Percentiles rank a stretch among this genome's conserved stretches.
phyloP scores from a whole-genome alignment of 2,329 filamentous ascomycete genomes.

The Pezicula radicicola region DNA sequence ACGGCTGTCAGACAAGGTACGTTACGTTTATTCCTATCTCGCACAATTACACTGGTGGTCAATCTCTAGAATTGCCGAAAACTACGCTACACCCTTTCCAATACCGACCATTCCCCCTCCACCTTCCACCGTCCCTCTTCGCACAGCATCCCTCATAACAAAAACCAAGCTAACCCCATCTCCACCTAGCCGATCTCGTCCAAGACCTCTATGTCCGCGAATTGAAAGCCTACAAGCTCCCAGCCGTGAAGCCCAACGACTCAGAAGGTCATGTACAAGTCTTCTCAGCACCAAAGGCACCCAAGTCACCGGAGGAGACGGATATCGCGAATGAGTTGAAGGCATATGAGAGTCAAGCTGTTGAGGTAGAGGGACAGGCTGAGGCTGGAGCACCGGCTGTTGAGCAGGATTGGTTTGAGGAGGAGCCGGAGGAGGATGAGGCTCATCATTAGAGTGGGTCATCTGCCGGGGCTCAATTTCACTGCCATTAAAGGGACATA shows the following conservation, averaged over 20 bases:
- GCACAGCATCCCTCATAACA: not conserved
- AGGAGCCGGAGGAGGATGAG: conserved; percentile 57
- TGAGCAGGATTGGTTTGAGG: conserved; percentile 76
- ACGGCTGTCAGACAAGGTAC: conserved; percentile 31
- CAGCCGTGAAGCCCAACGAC: conserved; percentile 79
- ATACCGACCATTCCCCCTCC: not conserved
- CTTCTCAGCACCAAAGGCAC: conserved; percentile 77
- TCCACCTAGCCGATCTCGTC: conserved; percentile 78
- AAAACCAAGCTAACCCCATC: conserved; percentile 15
- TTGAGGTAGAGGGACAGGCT: conserved; percentile 90
- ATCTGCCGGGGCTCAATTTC: not conserved
- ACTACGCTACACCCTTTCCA: too few relatives aligned
- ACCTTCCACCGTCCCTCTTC: not conserved
- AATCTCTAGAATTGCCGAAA: not conserved
- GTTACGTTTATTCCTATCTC: conserved; percentile 5
- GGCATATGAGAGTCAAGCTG: conserved; percentile 90
- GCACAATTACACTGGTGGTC: too few relatives aligned
- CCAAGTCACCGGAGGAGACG: conserved; percentile 87
- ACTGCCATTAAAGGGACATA: too few relatives aligned
- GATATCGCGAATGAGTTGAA: conserved; percentile 89
- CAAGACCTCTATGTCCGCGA: conserved; percentile 97
- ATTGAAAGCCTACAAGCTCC: conserved; percentile 90
- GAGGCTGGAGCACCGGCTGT: conserved; percentile 58
- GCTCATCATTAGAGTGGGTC: conserved; percentile 23
- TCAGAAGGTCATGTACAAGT: conserved; percentile 87